These are phyloP conservation scores for Physcia stellaris DNA, from an alignment of 495 filamentous ascomycete genomes.

Conservation along the genomic window DNA sequence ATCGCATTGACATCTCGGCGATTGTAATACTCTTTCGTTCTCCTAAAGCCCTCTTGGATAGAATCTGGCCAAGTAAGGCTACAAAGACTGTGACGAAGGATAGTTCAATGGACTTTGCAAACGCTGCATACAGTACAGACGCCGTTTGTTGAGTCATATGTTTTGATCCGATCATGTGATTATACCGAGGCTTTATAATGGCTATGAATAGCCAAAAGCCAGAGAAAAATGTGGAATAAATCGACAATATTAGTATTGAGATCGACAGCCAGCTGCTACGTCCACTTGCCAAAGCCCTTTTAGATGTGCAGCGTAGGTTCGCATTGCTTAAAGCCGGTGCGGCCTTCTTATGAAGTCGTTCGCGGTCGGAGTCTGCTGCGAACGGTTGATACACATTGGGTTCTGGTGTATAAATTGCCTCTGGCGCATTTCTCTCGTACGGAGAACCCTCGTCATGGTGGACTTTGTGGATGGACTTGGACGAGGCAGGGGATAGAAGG, in stretches of 20 bases:
- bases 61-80: constrained; percentile 55
- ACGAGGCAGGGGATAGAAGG: no score
- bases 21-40: constrained; percentile 49
- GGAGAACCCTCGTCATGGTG: no score
- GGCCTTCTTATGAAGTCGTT: no score
- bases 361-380: no score
- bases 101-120: constrained; percentile 63
- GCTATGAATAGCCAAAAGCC: constrained; percentile 49
- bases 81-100: constrained; percentile 69
- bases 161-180: constrained; percentile 34
- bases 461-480: no score
- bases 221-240: constrained; percentile 55
- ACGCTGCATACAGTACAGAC: constrained; percentile 43
- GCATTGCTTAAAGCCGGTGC: no score
- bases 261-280: constrained; percentile 44
- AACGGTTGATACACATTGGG: no score
- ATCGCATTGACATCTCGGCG: constrained; percentile 54
- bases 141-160: constrained; percentile 41
- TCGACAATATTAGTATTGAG: constrained; percentile 41
- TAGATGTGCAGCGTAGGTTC: no score
- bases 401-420: no score
- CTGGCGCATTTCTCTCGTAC: no score
- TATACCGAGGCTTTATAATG: constrained; percentile 44
- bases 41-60: constrained; percentile 48
- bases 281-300: no score